phyloP scores from a whole-genome alignment of 192 early-diverging fungal species.

The Coemansia javaensis region DNA sequence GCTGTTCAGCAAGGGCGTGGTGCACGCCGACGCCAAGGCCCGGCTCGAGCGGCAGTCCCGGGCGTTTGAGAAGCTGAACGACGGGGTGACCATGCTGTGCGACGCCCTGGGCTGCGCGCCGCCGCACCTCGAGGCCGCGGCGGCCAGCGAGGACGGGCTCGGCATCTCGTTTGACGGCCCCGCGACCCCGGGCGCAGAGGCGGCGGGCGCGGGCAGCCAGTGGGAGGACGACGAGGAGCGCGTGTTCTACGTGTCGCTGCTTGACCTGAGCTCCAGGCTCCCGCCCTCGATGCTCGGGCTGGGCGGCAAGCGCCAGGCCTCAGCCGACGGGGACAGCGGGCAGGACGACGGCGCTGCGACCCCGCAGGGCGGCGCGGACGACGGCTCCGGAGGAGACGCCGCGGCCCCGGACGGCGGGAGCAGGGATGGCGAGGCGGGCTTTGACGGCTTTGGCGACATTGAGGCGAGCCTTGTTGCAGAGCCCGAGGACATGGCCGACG shows the following conservation, averaged over 20 bases:
- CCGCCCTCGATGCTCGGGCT: constrained; percentile 76
- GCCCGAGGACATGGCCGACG: background rate
- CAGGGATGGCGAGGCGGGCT: background rate
- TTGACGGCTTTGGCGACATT: constrained; percentile 1
- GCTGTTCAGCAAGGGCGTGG: constrained; percentile 69
- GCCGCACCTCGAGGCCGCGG: constrained; percentile 74
- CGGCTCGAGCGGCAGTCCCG: constrained; percentile 22
- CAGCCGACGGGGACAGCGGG: background rate
- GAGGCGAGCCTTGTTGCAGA: background rate
- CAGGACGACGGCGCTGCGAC: background rate
- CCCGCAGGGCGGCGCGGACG: background rate
- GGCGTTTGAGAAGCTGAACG: constrained; percentile 25
- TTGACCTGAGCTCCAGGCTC: constrained; percentile 73
- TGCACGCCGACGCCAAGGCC: constrained; percentile 33
- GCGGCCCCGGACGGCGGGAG: background rate
- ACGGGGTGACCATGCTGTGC: constrained; percentile 54
- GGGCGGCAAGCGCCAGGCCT: constrained; percentile 10
- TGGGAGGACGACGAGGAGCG: constrained; percentile 96
- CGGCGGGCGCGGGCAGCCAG: constrained; percentile 15
- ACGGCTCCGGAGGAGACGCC: background rate
- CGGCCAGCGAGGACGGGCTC: constrained; percentile 31
- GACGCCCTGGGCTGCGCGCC: constrained; percentile 69
- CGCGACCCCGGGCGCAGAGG: constrained; percentile 1
- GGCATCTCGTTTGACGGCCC: constrained; percentile 42
- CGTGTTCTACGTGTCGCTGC: constrained; percentile 82